phyloP scores from a whole-genome alignment of 2,329 filamentous ascomycete species.

The Ustilaginoidea virens region DNA sequence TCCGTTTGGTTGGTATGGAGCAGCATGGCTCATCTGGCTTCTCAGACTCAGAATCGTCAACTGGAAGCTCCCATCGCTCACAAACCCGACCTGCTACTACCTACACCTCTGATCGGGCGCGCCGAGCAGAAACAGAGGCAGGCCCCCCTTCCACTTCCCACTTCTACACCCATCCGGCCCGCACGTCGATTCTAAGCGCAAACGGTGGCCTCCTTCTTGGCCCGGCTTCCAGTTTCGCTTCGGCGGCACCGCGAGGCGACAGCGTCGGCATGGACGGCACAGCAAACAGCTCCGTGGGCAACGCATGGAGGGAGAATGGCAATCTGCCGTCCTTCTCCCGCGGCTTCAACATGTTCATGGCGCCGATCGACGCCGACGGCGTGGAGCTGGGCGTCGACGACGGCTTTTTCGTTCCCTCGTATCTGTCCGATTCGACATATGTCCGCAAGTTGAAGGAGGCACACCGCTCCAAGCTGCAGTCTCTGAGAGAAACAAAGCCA shows the following conservation, averaged over 20 bases:
- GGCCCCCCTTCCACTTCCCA: conserved; percentile 31
- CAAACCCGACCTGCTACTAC: conserved; percentile 8
- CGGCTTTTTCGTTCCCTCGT: conserved; percentile 69
- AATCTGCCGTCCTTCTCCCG: conserved; percentile 32
- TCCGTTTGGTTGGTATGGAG: conserved; percentile 9
- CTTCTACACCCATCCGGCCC: conserved; percentile 16
- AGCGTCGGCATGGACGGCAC: conserved; percentile 17
- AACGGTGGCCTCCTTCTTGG: conserved; percentile 19
- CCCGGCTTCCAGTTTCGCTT: conserved; percentile 3
- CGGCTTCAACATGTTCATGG: conserved; percentile 35
- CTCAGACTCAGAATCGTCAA: conserved; percentile 11
- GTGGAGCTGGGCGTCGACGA: conserved; percentile 13
- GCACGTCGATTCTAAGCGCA: conserved; percentile 32
- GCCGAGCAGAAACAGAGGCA: too few species aligned
- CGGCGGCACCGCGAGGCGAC: conserved; percentile 2
- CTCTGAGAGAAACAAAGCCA: conserved; percentile 27
- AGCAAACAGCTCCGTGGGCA: conserved; percentile 13
- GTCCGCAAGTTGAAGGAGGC: conserved; percentile 59
- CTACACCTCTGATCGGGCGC: conserved; percentile 20
- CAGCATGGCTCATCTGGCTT: conserved; percentile 12
- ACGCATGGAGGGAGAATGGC: conserved; percentile 10
- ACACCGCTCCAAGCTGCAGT: conserved; percentile 43
- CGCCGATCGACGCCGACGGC: conserved; percentile 13
- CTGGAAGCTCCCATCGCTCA: conserved; percentile 6
- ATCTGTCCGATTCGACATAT: conserved; percentile 65